Evolutionary conservation across 2,329 filamentous ascomycete species (phyloP).

Genomic region (Beauveria sp.): DNA sequence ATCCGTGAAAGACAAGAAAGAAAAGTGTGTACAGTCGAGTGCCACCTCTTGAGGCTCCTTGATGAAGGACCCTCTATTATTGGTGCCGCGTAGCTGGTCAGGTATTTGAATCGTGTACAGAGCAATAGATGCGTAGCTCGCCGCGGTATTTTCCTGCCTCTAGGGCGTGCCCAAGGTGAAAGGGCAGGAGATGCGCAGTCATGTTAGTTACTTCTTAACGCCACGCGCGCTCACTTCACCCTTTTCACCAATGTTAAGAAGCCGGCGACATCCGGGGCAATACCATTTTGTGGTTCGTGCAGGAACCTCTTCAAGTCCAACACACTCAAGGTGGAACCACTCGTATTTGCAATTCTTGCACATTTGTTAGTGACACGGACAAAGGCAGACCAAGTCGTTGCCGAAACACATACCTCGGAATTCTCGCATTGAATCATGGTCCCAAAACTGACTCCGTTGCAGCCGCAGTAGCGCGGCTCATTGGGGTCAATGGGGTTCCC

Average conservation of each 20-base stretch:
- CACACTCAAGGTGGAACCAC: slow-evolving; percentile 80
- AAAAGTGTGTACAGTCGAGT: not conserved
- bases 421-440: slow-evolving; percentile 82
- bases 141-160: too few relatives aligned
- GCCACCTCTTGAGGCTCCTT: not conserved
- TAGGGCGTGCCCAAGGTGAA: not conserved
- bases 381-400: not conserved
- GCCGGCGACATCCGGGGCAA: slow-evolving; percentile 65
- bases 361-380: slow-evolving; percentile 14
- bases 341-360: slow-evolving; percentile 64
- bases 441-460: slow-evolving; percentile 72
- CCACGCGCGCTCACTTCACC: slow-evolving; percentile 55
- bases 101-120: too few relatives aligned
- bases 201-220: slow-evolving; percentile 33
- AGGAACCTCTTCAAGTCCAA: slow-evolving; percentile 60
- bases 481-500: slow-evolving; percentile 65
- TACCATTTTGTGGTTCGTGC: slow-evolving; percentile 75
- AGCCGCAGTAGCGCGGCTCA: slow-evolving; percentile 70
- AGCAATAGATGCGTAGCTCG: not conserved
- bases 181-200: not conserved
- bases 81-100: too few relatives aligned
- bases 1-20: not conserved
- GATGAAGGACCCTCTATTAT: too few relatives aligned
- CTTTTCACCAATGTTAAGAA: slow-evolving; percentile 54
- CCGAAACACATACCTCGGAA: slow-evolving; percentile 46